Base-by-base conservation (phyloP, 257 asterid genomes). In the Craterostigma plantagineum region DNA sequence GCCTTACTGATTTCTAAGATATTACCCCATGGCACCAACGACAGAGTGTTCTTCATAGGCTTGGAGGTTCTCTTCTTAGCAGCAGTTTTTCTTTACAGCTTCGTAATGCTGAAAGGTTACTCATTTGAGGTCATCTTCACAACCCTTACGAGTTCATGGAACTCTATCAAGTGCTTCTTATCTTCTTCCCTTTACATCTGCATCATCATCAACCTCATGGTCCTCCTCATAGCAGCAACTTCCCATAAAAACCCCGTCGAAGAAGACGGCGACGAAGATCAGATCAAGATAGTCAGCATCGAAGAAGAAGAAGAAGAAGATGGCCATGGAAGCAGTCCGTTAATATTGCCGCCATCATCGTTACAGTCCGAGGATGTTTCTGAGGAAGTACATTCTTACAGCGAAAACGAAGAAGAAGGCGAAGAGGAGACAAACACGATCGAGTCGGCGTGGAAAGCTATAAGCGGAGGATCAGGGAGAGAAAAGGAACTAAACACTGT, bases 371-470 rank as follows among this genome's bases (percentile, higher is more conserved):
- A n/a, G n/a, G n/a, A n/a, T n/a, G n/a, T n/a, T n/a, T n/a, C n/a
- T n/a, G n/a, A n/a, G n/a, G n/a, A n/a, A n/a, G n/a, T n/a, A n/a
- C n/a, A n/a, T n/a, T n/a, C n/a, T n/a, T n/a, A n/a, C n/a, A n/a
- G n/a, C n/a, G n/a, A n/a, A n/a, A n/a, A n/a, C n/a, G n/a, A 30
- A 14, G 18, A 27, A 3, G 37, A 51, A 23, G 55, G 9, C 0
- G 51, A 60, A 17, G 68, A 48, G 9, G 66, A 50, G 2, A n/a
- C n/a, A n/a, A 73, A 65, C 42, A 63, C 77, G 9, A 61, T 80
- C 62, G 93, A 70, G 53, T 77, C 79, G 8, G 68, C 78, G 0
- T 79, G 93, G 93, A 57, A 33, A 46, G 70, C 74, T 2, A 79
- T 79, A 15, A 65, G 43, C 0, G 76, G 47, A 34, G 75, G 57